Evolutionary conservation across 2,329 filamentous ascomycete genomes (phyloP).

Genomic region (Ceratocystiopsis minuta): DNA sequence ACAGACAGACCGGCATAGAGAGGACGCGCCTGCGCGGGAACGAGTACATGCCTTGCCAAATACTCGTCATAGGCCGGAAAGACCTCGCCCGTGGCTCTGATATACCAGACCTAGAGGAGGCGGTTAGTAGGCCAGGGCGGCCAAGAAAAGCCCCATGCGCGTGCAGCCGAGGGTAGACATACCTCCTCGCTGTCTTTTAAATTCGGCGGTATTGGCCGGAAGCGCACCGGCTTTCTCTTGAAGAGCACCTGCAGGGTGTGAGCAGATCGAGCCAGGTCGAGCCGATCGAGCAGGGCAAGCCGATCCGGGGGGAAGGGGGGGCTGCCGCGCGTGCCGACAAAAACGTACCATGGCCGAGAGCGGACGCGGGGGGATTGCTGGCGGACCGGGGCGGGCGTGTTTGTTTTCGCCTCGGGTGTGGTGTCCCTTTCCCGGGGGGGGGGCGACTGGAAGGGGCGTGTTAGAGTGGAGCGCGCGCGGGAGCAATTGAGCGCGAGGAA

Average conservation of each 20-base stretch:
- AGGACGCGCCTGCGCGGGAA: background rate
- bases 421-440: no score
- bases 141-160: background rate
- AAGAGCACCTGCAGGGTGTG: constrained; percentile 54
- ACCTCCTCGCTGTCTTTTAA: constrained; percentile 76
- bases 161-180: constrained; percentile 16
- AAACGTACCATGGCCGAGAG: background rate
- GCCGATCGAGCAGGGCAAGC: no score
- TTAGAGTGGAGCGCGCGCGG: no score
- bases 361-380: no score
- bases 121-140: constrained; percentile 6
- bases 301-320: no score
- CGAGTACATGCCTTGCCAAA: constrained; percentile 48
- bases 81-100: constrained; percentile 75
- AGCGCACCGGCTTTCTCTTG: constrained; percentile 87
- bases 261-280: background rate
- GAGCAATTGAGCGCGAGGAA: background rate
- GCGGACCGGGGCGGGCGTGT: no score
- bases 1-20: background rate
- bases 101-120: constrained; percentile 62
- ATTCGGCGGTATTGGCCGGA: constrained; percentile 45
- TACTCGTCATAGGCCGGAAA: constrained; percentile 83
- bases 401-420: no score
- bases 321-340: background rate
- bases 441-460: no score